Conservation (phyloP, 176 grass and related monocot species). For the Tillandsia fasciculata region DNA sequence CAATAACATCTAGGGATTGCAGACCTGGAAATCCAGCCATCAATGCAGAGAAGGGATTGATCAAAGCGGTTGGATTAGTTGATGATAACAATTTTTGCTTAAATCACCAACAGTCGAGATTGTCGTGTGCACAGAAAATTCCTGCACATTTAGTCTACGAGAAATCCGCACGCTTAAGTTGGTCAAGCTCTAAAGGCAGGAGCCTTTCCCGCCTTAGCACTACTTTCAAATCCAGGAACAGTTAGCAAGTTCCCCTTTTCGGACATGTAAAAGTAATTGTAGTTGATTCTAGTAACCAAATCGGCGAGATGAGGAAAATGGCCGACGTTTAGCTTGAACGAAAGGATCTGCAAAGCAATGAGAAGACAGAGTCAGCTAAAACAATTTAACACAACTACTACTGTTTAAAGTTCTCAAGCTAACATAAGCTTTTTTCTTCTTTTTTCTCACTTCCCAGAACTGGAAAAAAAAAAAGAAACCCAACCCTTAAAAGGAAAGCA, state of each 20-base stretch:
- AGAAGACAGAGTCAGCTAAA: constrained; percentile 4
- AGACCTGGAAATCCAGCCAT: no score
- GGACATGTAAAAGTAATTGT: constrained; percentile 89
- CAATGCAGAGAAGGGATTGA: no score
- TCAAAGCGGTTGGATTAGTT: no score
- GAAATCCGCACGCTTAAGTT: background rate
- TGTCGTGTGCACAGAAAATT: no score
- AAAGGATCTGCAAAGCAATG: constrained; percentile 53
- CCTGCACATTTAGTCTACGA: no score
- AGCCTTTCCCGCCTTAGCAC: constrained; percentile 24
- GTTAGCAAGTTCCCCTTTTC: constrained; percentile 61
- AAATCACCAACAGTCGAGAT: no score
- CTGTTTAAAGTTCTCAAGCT: background rate
- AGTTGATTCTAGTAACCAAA: constrained; percentile 90
- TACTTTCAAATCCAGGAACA: constrained; percentile 30
- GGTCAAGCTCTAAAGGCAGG: constrained; percentile 8
- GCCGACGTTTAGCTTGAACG: constrained; percentile 91
- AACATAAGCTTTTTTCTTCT: background rate
- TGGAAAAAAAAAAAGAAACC: constrained; percentile 5
- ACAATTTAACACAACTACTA: background rate
- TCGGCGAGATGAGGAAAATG: constrained; percentile 89
- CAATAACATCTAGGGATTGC: no score
- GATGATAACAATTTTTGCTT: no score
- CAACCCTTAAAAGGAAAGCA: constrained; percentile 75
- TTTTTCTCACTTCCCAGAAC: background rate